phyloP scores from a whole-genome alignment of 305 asterid genomes.

The Lippia alba region DNA sequence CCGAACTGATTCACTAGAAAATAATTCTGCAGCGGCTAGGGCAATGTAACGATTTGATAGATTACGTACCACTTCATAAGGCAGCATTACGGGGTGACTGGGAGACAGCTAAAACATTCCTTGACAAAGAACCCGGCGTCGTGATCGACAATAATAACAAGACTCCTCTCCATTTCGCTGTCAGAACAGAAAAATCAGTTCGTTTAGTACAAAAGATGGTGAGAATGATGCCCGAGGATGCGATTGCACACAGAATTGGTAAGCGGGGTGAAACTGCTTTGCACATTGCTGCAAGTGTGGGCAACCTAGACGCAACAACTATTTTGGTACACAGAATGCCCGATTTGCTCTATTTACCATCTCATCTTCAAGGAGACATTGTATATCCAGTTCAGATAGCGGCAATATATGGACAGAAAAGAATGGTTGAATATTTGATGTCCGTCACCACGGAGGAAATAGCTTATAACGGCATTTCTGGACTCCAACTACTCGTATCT shows the following conservation, averaged over 20 bases:
- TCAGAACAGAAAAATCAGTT: not conserved
- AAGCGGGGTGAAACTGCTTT: not conserved
- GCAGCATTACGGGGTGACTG: conserved; percentile 19
- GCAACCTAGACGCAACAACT: conserved; percentile 5
- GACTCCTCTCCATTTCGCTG: not conserved
- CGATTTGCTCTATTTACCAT: not conserved
- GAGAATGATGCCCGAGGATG: not conserved
- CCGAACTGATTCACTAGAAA: too few relatives aligned
- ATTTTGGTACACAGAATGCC: not conserved
- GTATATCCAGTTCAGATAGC: not conserved
- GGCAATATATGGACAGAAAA: not conserved
- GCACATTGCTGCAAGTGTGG: not conserved
- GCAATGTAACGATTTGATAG: not conserved
- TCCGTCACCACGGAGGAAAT: not conserved
- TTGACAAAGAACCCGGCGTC: not conserved
- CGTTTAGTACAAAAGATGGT: conserved; percentile 15
- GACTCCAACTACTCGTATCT: conserved; percentile 4
- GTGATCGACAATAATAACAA: not conserved
- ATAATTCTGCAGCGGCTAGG: too few relatives aligned
- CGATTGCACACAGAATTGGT: too few relatives aligned
- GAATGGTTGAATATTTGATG: conserved; percentile 7
- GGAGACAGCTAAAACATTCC: conserved; percentile 8
- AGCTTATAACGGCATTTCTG: conserved; percentile 2
- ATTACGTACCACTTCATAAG: conserved; percentile 9
- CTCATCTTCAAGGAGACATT: too few relatives aligned